Percentiles rank a stretch among this genome's conserved stretches.
Evolutionary conservation across 306 rosid species (phyloP).

Genomic region (Fragaria ananassa): DNA sequence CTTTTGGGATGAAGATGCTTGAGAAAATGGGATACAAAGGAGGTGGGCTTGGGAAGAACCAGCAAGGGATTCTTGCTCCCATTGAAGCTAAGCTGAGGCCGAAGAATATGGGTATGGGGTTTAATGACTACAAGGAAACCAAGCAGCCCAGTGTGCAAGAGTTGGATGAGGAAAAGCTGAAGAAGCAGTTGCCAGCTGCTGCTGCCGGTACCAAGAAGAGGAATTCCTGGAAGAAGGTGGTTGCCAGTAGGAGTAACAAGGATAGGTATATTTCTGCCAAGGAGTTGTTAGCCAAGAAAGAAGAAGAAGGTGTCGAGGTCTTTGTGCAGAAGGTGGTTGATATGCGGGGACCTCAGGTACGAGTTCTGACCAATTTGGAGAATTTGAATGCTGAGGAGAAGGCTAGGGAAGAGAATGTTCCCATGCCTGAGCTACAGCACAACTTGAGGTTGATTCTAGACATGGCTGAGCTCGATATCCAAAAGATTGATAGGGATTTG

Average conservation of each 20-base stretch:
- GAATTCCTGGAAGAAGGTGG: slow-evolving; percentile 55
- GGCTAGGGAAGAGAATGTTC: slow-evolving; percentile 38
- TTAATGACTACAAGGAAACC: slow-evolving; percentile 57
- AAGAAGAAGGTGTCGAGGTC: slow-evolving; percentile 60
- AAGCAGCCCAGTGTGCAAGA: slow-evolving; percentile 38
- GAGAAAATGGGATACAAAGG: slow-evolving; percentile 95
- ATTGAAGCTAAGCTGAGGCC: slow-evolving; percentile 79
- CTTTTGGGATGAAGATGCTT: slow-evolving; percentile 75
- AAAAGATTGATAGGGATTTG: slow-evolving; percentile 52
- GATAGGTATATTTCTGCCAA: slow-evolving; percentile 64
- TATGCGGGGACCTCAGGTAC: slow-evolving; percentile 59
- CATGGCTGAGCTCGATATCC: slow-evolving; percentile 46
- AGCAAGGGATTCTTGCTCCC: slow-evolving; percentile 81
- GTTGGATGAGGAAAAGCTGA: slow-evolving; percentile 34
- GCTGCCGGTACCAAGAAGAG: slow-evolving; percentile 46
- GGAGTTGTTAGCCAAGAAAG: slow-evolving; percentile 68
- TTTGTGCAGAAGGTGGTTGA: slow-evolving; percentile 59
- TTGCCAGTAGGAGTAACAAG: slow-evolving; percentile 41
- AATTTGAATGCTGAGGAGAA: slow-evolving; percentile 54
- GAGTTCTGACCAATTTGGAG: slow-evolving; percentile 49
- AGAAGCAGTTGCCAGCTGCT: slow-evolving; percentile 15
- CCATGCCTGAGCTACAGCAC: slow-evolving; percentile 60
- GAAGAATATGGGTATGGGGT: slow-evolving; percentile 79
- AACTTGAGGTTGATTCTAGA: slow-evolving; percentile 49
- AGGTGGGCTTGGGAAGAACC: slow-evolving; percentile 88